phyloP scores from a whole-genome alignment of 106 monocot species.

The Allium fistulosum region DNA sequence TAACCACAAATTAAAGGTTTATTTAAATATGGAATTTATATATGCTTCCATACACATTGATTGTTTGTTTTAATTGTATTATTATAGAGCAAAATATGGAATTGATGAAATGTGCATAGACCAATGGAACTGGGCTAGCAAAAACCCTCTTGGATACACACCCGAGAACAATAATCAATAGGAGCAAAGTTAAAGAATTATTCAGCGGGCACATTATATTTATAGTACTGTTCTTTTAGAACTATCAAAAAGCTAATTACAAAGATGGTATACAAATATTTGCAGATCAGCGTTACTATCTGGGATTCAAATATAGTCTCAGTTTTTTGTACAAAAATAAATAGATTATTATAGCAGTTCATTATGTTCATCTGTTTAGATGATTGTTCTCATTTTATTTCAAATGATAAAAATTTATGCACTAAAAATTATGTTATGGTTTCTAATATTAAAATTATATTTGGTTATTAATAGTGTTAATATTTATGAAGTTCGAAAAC shows the following conservation, averaged over 20 bases:
- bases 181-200: not conserved
- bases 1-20: too few species aligned
- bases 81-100: constrained; percentile 64
- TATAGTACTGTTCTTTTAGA: not conserved
- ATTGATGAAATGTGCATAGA: constrained; percentile 90
- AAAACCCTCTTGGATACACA: constrained; percentile 75
- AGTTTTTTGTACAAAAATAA: constrained; percentile 1
- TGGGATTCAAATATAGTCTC: not conserved
- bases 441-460: too few species aligned
- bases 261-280: not conserved
- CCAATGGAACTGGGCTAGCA: constrained; percentile 89
- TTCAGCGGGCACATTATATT: not conserved
- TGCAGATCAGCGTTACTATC: constrained; percentile 7
- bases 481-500: too few species aligned
- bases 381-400: too few species aligned
- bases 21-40: too few species aligned
- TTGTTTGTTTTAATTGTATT: not conserved
- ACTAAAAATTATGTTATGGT: too few species aligned
- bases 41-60: too few species aligned
- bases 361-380: too few species aligned
- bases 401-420: too few species aligned
- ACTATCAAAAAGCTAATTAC: constrained; percentile 8
- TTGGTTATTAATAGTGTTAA: too few species aligned
- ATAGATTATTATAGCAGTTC: not conserved
- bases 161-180: constrained; percentile 32